Evolutionary conservation across 2,329 filamentous ascomycete species (phyloP), one percentile per base, ranked within the genome.

Genomic region (Zasmidium cellare): DNA sequence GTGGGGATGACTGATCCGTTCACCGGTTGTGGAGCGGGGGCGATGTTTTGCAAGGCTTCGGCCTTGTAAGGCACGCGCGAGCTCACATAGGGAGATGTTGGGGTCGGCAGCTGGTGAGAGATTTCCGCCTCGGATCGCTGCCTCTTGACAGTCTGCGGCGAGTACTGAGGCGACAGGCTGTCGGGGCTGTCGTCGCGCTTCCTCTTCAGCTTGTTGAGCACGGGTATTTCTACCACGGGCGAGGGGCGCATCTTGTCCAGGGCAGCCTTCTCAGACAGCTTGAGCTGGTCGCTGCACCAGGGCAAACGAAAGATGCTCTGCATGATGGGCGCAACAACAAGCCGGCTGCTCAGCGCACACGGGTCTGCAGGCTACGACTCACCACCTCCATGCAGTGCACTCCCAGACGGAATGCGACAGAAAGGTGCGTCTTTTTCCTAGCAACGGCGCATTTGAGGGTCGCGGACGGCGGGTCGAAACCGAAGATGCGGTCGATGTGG

Each of bases 151-250:
- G 35, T 41, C 16, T 14, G 35, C 56, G 60, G 53, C 47, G 56
- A 62, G 25, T 28, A 28, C 16, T 53, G 61, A 19, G 63, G 63
- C 56, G 57, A 67, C 58, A 57, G 53, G 25, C 68, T 63, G 38
- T 79, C 78, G 46, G 76, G 73, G 62, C 79, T 83, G 61, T 79
- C 77, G 28, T 79, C 78, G 55, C 80, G 77, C 72, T 86, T 86
- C 61, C 84, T 80, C 78, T 87, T 87, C 68, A 84, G 73, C 66
- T 80, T 79, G 63, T 77, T 79, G 65, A 79, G 70, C 64, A 75
- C 70, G 41, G 78, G 74, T 56, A 80, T 77, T 58, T 79, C 77
- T 66, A 79, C 72, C 56, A 77, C 73, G 18, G 78, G 76, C 64
- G 75, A 69, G 51, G 71, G 71, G 67, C 74, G 76, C 72, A 75